Evolutionary conservation across 352 stramenopile species (phyloP).

Genomic region (Peronospora belbahrii): DNA sequence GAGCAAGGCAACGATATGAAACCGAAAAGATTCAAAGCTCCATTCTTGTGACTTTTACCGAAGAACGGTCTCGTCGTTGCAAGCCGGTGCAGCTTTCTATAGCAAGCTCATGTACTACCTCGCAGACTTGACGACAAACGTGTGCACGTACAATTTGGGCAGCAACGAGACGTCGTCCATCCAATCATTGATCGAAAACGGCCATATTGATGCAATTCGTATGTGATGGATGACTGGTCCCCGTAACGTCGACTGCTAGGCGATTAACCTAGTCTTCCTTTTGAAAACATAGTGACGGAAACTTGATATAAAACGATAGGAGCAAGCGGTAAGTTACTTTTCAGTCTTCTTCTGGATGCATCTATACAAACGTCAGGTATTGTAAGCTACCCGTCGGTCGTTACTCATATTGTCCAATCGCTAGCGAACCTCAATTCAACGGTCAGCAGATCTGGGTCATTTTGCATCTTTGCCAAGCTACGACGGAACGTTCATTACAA

Average conservation of each 20-base stretch:
- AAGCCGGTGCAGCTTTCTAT: conserved; percentile 1
- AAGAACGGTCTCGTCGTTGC: conserved; percentile 4
- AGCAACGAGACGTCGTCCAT: background rate
- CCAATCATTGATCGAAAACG: background rate
- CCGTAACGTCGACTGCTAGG: no score
- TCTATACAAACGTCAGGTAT: no score
- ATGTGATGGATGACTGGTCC: no score
- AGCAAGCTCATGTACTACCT: conserved; percentile 19
- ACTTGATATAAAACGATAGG: no score
- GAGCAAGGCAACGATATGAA: conserved; percentile 12
- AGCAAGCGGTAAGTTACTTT: background rate
- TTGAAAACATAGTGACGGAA: no score
- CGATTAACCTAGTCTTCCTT: no score
- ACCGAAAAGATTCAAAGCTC: conserved; percentile 13
- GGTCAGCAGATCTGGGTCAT: conserved; percentile 8
- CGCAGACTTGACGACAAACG: conserved; percentile 3
- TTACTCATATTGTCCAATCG: conserved; percentile 9
- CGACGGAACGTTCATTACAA: conserved; percentile 2
- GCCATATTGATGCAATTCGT: background rate
- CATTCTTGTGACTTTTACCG: conserved; percentile 2
- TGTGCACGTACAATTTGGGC: background rate
- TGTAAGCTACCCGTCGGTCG: background rate
- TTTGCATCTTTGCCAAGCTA: conserved; percentile 4
- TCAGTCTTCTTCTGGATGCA: no score
- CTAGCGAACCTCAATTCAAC: background rate